A percentile compares a stretch with the other conserved stretches of the same genome.
phyloP scores from a whole-genome alignment of 164 flowering plant species.

The Macadamia tetraphylla region DNA sequence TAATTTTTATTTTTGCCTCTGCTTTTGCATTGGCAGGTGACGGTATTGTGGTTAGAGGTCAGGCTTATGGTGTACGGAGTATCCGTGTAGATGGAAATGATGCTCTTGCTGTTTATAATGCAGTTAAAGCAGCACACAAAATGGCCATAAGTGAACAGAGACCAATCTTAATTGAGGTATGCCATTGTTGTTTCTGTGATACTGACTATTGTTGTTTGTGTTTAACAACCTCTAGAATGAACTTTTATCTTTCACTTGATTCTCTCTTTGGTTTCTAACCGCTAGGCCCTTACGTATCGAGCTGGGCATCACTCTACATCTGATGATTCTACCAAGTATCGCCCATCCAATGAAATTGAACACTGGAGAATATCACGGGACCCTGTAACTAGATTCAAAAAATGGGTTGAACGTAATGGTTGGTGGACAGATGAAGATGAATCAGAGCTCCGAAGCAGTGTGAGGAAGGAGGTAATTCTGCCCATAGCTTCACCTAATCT shows the following conservation, averaged over 20 bases:
- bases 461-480: slow-evolving; percentile 54
- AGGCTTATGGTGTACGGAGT: slow-evolving; percentile 79
- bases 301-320: slow-evolving; percentile 93
- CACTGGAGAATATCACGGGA: slow-evolving; percentile 57
- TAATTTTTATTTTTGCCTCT: neutral
- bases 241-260: neutral
- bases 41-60: slow-evolving; percentile 76
- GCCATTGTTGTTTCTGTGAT: neutral
- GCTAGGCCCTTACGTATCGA: slow-evolving; percentile 86
- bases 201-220: neutral
- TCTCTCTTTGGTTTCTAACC: neutral
- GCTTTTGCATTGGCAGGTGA: slow-evolving; percentile 54
- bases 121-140: slow-evolving; percentile 70
- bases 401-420: slow-evolving; percentile 71
- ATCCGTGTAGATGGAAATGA: slow-evolving; percentile 94
- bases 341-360: slow-evolving; percentile 69
- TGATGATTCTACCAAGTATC: slow-evolving; percentile 93
- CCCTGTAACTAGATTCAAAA: slow-evolving; percentile 66
- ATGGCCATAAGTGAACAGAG: slow-evolving; percentile 66
- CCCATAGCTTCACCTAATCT: neutral
- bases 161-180: slow-evolving; percentile 80
- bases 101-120: slow-evolving; percentile 73
- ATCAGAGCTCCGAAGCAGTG: slow-evolving; percentile 42
- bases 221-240: neutral
- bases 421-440: slow-evolving; percentile 78